Evolutionary conservation across 228 moss, liverwort and hornwort species (phyloP).

Genomic region (Sphagnum magellanicum): DNA sequence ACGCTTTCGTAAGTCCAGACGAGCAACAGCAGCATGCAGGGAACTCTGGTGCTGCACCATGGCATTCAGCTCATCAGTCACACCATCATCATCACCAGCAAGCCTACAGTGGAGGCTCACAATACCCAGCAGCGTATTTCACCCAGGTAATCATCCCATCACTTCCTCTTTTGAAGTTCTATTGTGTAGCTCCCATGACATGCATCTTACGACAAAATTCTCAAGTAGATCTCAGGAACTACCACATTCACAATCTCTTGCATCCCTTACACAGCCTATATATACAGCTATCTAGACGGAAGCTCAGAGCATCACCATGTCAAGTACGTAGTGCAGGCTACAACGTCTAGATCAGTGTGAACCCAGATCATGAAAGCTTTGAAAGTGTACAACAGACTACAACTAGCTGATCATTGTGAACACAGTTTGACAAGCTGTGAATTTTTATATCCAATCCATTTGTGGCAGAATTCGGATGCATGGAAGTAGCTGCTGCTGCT

Average conservation of each 20-base stretch:
- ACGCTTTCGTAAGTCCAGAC: too few relatives aligned
- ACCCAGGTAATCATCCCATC: constrained; percentile 20
- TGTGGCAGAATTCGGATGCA: constrained; percentile 41
- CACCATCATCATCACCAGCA: constrained; percentile 55
- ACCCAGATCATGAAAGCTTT: background rate
- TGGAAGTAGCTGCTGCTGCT: constrained; percentile 27
- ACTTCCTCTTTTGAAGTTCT: background rate
- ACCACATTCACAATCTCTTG: constrained; percentile 2
- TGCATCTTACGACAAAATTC: background rate
- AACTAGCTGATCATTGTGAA: constrained; percentile 9
- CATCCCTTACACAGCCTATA: too few relatives aligned
- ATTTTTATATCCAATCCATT: background rate
- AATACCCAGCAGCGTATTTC: constrained; percentile 36
- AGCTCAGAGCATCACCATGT: too few relatives aligned
- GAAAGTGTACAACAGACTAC: background rate
- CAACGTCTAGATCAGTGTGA: constrained; percentile 4
- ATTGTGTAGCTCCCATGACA: background rate
- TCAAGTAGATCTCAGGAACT: background rate
- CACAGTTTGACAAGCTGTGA: background rate
- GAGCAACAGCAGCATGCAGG: constrained; percentile 11
- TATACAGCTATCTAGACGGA: too few relatives aligned
- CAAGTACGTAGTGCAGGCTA: too few relatives aligned
- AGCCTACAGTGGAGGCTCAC: constrained; percentile 22
- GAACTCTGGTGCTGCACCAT: constrained; percentile 22
- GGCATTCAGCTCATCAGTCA: constrained; percentile 31